Base-by-base conservation (phyloP, 2,329 filamentous ascomycete species). In the Fusarium marasasianum region DNA sequence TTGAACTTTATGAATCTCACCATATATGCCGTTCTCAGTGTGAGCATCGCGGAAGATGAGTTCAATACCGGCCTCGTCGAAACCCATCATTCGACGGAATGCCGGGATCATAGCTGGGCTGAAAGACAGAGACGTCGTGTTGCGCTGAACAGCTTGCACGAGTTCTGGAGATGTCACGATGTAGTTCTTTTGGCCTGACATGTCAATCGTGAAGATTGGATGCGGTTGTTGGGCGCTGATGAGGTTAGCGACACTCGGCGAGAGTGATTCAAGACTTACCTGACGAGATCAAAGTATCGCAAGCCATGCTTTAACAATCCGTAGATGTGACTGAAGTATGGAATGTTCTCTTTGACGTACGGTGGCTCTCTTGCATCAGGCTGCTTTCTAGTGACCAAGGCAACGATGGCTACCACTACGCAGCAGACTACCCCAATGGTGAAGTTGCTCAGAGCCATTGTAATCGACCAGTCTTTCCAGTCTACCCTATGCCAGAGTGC, bases 181-280 rank as follows among this genome's bases (percentile, higher is more conserved):
- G 44, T 76, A 76, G 29, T 76, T 76, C 40, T 66, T 75, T 14
- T 76, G 70, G 1, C 73, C 73, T 1, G 73, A 73, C 58, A 75
- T 71, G 43, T 75, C 70, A 73, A 76, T 72, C n/a, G 73, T 76
- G 24, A 76, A 76, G 54, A 76, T 75, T 62, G 73, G 70, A 43
- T 76, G 73, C 13, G 70, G 63, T 48, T 76, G 73, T 24, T 74
- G 51, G 5, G 73, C 63, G 43, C 73, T 76, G 20, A 4, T 3
- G 22, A 44, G 12, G 3, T 75, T 44, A 75, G 65, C 22, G 38
- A 35, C 1, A 6, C 5, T 18, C 18, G 6, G 2, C 0, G 15
- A 56, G 6, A 2, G 6, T 10, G 26, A 15, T 0, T 13, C 10
- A 2, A 38, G 4, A 65, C 63, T 15, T 26, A 48, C 72, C 72